Evolutionary conservation across 805 yeast species (phyloP), one percentile per base, ranked within the genome.

Genomic region (Lachancea dasiensis): DNA sequence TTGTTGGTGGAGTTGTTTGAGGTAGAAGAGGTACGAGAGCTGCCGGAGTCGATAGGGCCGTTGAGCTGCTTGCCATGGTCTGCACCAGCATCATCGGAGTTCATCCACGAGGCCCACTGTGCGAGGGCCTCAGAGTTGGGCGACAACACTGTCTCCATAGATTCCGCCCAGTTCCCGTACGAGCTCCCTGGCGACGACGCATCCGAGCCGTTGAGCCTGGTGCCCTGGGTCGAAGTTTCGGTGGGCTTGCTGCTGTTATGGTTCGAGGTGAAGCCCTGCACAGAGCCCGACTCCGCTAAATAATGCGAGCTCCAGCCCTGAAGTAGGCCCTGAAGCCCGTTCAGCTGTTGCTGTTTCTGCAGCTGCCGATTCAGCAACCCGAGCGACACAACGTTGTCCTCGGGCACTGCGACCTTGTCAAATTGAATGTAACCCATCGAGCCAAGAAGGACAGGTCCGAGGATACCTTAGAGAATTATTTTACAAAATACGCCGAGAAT

Each of bases 401-500:
- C 36, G 23, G 44, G 44, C 20, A 40, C 40, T 24, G 31, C 40
- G n/a, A 36, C 37, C 19, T 33, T 40, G 36, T 40, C 44, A 32
- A 40, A 40, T 24, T 40, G 44, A 16, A 40, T 40, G 37, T 40
- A 40, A 5, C 44, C 44, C 44, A 40, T 40, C n/a, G 6, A 22
- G 24, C 10, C 7, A 10, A 8, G 7, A 7, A 10, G 7, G 24
- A 7, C 24, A 8, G 9, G 24, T 8, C 24, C 24, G 24, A 22
- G 24, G 24, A 8, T 22, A 8, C 24, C 24, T 7, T 22, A 7
- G 24, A 22, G 24, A 22, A 22, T 8, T n/a, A n/a, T n/a, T n/a
- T n/a, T n/a, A n/a, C n/a, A n/a, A n/a, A n/a, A n/a, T n/a, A n/a
- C n/a, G n/a, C n/a, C n/a, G n/a, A n/a, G n/a, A n/a, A n/a, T n/a